Evolutionary conservation across 23 red algal species (phyloP).

Genomic region (Gracilariopsis chorda): DNA sequence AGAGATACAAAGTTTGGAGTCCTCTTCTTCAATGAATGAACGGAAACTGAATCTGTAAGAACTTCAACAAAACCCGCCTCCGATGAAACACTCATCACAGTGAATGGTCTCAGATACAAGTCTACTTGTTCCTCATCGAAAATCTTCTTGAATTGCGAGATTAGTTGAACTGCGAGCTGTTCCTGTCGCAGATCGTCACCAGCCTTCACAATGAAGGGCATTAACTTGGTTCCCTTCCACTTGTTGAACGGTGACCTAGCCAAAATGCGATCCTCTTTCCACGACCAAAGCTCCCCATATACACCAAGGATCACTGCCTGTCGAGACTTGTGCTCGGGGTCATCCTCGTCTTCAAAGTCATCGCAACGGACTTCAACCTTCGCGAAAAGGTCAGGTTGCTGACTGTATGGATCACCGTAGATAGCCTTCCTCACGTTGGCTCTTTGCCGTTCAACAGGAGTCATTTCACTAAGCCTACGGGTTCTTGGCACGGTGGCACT

Average conservation of each 20-base stretch:
- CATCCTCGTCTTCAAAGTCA: neutral
- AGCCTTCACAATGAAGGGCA: conserved; percentile 97
- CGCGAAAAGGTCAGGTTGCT: conserved; percentile 44
- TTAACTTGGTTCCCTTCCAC: conserved; percentile 58
- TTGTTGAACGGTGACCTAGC: conserved; percentile 77
- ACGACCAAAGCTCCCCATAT: conserved; percentile 83
- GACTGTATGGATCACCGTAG: conserved; percentile 59
- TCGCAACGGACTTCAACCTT: neutral
- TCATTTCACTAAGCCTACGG: conserved; percentile 62
- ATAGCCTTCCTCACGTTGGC: conserved; percentile 60
- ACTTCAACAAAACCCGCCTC: conserved; percentile 95
- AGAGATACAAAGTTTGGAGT: conserved; percentile 90
- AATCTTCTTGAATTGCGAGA: conserved; percentile 85
- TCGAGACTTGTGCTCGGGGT: conserved; percentile 51
- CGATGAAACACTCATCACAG: conserved; percentile 84
- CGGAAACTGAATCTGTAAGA: conserved; percentile 83
- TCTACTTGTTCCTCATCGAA: conserved; percentile 79
- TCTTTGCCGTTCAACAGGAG: conserved; percentile 55
- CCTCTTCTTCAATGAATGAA: conserved; percentile 92
- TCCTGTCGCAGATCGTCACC: conserved; percentile 97
- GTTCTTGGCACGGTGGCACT: neutral
- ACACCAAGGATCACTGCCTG: conserved; percentile 80
- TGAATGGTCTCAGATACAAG: conserved; percentile 82
- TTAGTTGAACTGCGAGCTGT: conserved; percentile 92
- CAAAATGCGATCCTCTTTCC: conserved; percentile 72